A percentile compares a stretch with the other conserved stretches of the same genome.
Evolutionary conservation across 345 rosid species (phyloP).

Genomic region (Clausena lansium): DNA sequence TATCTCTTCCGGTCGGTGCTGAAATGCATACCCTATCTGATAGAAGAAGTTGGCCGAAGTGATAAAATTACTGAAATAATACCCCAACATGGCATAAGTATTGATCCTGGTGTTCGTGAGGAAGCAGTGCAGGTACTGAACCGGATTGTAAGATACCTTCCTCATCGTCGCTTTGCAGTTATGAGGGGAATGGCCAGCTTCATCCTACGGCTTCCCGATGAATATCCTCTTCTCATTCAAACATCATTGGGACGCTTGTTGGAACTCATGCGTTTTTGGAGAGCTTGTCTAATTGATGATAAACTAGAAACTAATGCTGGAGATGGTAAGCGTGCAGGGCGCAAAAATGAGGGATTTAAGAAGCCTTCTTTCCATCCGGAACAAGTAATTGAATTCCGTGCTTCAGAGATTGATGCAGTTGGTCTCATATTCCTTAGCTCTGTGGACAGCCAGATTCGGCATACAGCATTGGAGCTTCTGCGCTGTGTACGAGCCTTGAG

Average conservation of each 20-base stretch:
- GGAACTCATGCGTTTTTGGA: conserved; percentile 99
- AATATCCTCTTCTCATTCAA: conserved; percentile 96
- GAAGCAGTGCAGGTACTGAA: conserved; percentile 97
- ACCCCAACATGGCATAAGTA: conserved; percentile 98
- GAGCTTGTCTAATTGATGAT: conserved; percentile 85
- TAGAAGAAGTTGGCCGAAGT: conserved; percentile 96
- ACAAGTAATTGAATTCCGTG: conserved; percentile 77
- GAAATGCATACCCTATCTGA: conserved; percentile 94
- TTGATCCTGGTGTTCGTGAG: conserved; percentile 98
- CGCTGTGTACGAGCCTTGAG: conserved; percentile 96
- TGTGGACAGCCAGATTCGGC: conserved; percentile 95
- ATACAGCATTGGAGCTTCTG: conserved; percentile 87
- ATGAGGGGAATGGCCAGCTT: conserved; percentile 99
- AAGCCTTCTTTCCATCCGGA: conserved; percentile 66
- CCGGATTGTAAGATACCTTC: conserved; percentile 84
- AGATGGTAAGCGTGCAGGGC: conserved; percentile 47
- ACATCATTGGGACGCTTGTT: conserved; percentile 87
- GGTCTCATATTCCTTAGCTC: conserved; percentile 95
- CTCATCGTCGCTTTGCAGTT: conserved; percentile 94
- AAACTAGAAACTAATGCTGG: conserved; percentile 44
- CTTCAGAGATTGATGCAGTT: conserved; percentile 95
- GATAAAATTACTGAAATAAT: conserved; percentile 97
- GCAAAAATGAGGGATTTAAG: conserved; percentile 59
- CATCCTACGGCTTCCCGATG: conserved; percentile 88
- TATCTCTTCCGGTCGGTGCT: conserved; percentile 89